Conservation (phyloP, 2,329 filamentous ascomycete genomes). For the Fusarium sp. region DNA sequence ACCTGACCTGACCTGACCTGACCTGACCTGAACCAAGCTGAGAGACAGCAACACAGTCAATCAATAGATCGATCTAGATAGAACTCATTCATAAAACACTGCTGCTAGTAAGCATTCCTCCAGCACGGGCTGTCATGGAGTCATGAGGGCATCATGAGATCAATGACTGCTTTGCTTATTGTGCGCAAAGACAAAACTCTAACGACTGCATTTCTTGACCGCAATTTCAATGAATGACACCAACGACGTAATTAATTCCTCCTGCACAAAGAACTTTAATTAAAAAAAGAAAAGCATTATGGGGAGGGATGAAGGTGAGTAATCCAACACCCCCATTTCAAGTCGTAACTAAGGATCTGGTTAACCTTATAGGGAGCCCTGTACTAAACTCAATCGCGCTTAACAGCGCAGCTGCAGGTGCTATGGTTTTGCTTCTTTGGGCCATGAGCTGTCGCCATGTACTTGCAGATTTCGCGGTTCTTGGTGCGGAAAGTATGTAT, state of each 20-base stretch:
- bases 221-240: slow-evolving; percentile 18
- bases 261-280: neutral
- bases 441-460: neutral
- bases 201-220: slow-evolving; percentile 11
- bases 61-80: neutral
- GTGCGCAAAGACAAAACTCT: neutral
- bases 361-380: slow-evolving; percentile 12
- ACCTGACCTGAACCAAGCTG: neutral
- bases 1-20: neutral
- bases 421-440: slow-evolving; percentile 26
- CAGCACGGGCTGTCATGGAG: neutral
- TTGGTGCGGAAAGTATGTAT: slow-evolving; percentile 3
- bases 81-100: neutral
- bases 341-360: neutral
- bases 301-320: neutral
- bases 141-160: slow-evolving; percentile 11
- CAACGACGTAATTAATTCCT: slow-evolving; percentile 4
- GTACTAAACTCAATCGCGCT: slow-evolving; percentile 43
- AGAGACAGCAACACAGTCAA: neutral
- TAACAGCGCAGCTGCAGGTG: slow-evolving; percentile 24
- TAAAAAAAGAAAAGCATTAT: slow-evolving; percentile 1
- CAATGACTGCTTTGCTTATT: neutral
- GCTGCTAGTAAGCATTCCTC: neutral
- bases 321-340: slow-evolving; percentile 11
- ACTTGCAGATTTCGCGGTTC: neutral